phyloP scores from a whole-genome alignment of 805 yeast genomes.

The Suhomyces faveliae region DNA sequence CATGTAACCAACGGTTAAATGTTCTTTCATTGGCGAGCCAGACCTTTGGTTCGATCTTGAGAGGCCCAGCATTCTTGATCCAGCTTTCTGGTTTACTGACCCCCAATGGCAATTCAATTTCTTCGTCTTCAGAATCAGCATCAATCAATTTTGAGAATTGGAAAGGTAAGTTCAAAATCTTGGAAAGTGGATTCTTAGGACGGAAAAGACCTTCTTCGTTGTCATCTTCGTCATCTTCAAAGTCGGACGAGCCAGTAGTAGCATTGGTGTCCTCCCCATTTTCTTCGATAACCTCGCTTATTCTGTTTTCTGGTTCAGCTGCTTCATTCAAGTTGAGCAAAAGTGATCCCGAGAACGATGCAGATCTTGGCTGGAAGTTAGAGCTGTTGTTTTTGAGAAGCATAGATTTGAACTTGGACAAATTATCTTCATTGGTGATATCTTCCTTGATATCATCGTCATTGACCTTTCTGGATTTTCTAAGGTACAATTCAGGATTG shows the following conservation, averaged over 20 bases:
- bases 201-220: conserved; percentile 15
- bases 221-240: conserved; percentile 32
- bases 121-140: conserved; percentile 80
- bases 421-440: conserved; percentile 51
- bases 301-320: conserved; percentile 1
- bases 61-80: conserved; percentile 86
- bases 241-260: conserved; percentile 27
- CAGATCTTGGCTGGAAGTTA: conserved; percentile 35
- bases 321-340: conserved; percentile 15
- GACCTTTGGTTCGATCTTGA: conserved; percentile 94
- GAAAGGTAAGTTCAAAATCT: conserved; percentile 26
- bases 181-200: conserved; percentile 12
- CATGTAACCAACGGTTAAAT: conserved; percentile 91
- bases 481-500: conserved; percentile 14
- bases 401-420: conserved; percentile 43
- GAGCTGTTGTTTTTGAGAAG: conserved; percentile 25
- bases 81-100: conserved; percentile 77
- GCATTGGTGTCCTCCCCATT: conserved; percentile 8
- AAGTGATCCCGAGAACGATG: conserved; percentile 38
- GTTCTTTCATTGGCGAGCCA: conserved; percentile 99
- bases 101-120: conserved; percentile 83
- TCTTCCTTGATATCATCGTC: conserved; percentile 14
- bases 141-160: conserved; percentile 45
- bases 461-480: conserved; percentile 7
- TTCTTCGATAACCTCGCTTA: conserved; percentile 8